These are phyloP conservation scores for Bocquillonia castaneifolia DNA, from an alignment of 441 rosid genomes.

Conservation along the genomic window DNA sequence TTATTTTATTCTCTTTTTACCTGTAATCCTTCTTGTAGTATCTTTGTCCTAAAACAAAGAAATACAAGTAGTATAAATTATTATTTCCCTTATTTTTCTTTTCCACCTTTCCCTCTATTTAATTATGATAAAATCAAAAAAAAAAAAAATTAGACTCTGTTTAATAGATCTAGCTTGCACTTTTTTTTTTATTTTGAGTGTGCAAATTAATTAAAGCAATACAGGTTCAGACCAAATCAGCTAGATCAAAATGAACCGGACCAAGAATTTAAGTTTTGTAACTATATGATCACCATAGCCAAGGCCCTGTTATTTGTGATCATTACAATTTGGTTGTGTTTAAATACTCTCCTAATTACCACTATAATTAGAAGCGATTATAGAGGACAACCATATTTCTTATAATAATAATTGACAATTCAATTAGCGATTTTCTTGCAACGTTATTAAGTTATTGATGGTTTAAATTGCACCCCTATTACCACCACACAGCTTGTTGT, in stretches of 20 bases:
- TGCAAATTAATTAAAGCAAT: too few relatives aligned
- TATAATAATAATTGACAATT: background rate
- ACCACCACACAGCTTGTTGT: too few relatives aligned
- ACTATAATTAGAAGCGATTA: background rate
- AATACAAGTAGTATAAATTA: background rate
- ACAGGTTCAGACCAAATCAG: background rate
- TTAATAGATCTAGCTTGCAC: background rate
- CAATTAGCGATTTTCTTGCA: background rate
- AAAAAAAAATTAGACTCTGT: too few relatives aligned
- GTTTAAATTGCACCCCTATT: background rate
- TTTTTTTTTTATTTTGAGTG: too few relatives aligned
- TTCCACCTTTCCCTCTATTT: background rate
- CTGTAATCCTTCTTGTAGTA: background rate
- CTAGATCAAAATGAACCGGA: background rate
- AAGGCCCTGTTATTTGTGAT: background rate
- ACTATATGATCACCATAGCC: background rate
- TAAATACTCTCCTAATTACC: background rate
- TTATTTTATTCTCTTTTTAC: slow-evolving; percentile 1
- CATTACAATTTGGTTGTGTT: background rate
- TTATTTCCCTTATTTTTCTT: background rate
- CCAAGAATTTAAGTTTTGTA: background rate
- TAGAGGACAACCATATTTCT: background rate
- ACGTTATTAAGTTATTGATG: background rate
- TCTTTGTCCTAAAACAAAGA: too few relatives aligned
- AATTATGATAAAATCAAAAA: background rate